Conservation (phyloP, 192 early-diverging fungal species). For the Coemansia furcata region DNA sequence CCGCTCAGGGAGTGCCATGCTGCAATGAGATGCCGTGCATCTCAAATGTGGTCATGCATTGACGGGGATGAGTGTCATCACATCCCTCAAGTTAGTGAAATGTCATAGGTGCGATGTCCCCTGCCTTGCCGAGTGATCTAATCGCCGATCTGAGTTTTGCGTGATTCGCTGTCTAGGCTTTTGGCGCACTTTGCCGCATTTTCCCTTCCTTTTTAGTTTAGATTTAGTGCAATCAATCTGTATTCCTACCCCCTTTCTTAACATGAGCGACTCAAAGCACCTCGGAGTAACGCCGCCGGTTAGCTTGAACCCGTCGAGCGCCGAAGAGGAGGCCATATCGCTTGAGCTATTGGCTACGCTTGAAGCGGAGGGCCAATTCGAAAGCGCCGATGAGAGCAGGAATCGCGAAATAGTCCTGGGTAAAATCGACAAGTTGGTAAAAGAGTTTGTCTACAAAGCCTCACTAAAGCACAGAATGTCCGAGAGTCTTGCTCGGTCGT, state of each 20-base stretch:
- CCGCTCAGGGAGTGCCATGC: neutral
- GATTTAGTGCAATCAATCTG: neutral
- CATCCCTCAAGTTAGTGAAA: neutral
- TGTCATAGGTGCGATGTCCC: neutral
- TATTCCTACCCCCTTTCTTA: neutral
- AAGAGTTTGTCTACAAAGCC: slow-evolving; percentile 88
- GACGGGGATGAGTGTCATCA: neutral
- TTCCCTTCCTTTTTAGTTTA: neutral
- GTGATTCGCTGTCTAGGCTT: neutral
- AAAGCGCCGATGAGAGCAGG: slow-evolving; percentile 79
- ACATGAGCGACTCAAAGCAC: slow-evolving; percentile 38
- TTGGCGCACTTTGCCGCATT: neutral
- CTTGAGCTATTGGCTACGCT: slow-evolving; percentile 69
- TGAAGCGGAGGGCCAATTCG: slow-evolving; percentile 76
- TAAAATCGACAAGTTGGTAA: slow-evolving; percentile 82
- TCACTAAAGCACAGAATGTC: slow-evolving; percentile 71
- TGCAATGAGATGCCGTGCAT: neutral
- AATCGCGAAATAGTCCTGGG: slow-evolving; percentile 84
- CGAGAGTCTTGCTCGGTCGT: slow-evolving; percentile 79
- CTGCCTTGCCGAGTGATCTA: slow-evolving; percentile 3
- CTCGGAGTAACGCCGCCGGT: slow-evolving; percentile 85
- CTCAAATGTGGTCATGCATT: neutral
- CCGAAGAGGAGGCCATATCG: slow-evolving; percentile 67
- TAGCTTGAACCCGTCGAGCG: slow-evolving; percentile 59
- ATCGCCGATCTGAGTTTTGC: neutral